Conservation (phyloP, 2,329 filamentous ascomycete species). For the Trichophyton mentagrophytes region DNA sequence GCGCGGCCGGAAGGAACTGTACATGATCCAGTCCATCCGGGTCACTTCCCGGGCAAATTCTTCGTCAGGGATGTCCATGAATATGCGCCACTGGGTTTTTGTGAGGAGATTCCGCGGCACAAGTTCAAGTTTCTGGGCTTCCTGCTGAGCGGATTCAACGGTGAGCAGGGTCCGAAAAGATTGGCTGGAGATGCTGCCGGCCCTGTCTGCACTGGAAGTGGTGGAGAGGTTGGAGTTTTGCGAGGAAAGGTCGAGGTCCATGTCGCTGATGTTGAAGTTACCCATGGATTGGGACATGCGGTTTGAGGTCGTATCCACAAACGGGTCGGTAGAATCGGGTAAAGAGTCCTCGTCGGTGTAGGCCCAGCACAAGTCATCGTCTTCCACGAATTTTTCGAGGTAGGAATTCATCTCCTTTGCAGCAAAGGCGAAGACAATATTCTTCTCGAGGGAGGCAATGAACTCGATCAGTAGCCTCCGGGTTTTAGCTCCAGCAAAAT, state of each 20-base stretch:
- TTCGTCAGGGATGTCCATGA: constrained; percentile 77
- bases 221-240: constrained; percentile 30
- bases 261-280: constrained; percentile 28
- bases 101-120: constrained; percentile 56
- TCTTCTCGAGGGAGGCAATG: constrained; percentile 57
- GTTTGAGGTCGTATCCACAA: constrained; percentile 27
- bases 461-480: constrained; percentile 62
- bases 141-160: constrained; percentile 63
- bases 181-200: constrained; percentile 30
- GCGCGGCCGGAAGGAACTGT: constrained; percentile 81
- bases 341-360: constrained; percentile 51
- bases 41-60: constrained; percentile 84
- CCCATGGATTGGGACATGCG: constrained; percentile 26
- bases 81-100: constrained; percentile 77
- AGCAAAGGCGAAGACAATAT: constrained; percentile 71
- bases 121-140: constrained; percentile 60
- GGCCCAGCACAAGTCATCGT: constrained; percentile 92
- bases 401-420: constrained; percentile 74
- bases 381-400: constrained; percentile 62
- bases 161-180: constrained; percentile 29
- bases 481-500: constrained; percentile 71
- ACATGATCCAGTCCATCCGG: constrained; percentile 96
- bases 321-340: constrained; percentile 30
- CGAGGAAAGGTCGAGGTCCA: constrained; percentile 26
- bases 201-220: constrained; percentile 28